Evolutionary conservation across 192 early-diverging fungal genomes (phyloP), one percentile per base, ranked within the genome.

Genomic region (Coemansia furcata): DNA sequence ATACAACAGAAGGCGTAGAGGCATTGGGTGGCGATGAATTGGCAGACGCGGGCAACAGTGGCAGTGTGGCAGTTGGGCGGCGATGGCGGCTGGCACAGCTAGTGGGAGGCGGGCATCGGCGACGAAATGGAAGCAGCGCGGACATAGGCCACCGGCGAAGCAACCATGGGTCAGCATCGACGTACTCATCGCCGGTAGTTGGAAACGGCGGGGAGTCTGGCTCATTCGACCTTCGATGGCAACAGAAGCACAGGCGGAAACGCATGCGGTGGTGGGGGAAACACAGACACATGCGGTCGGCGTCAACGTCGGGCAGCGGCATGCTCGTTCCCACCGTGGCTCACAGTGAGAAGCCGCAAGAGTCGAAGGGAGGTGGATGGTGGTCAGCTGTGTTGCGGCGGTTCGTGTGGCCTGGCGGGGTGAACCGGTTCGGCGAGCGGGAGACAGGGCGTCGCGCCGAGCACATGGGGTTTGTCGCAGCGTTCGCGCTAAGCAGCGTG

Each of bases 401-500:
- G 43, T 77, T 82, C 66, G 60, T 77, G 42, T 68, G 77, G 71
- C 74, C 80, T 3, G 80, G 80, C 65, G 74, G 80, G 15, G 65
- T 71, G 52, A 82, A 82, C 72, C 74, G 80, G 35, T 77, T 82
- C 67, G 80, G 80, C 39, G 36, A 57, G 62, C 66, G 74, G 29
- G 75, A 71, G 39, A 62, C 58, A 23, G 60, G 70, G 65, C 57
- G 68, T 15, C 73, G 71, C 42, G 73, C 65, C 17, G 74, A 77
- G 44, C 75, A 62, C 8, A 63, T 82, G 26, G 75, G 71, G 4
- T 82, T 77, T 55, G 58, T 82, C 52, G 60, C 77, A 21, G 75
- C 75, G 36, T 82, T 82, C 59, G 74, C 63, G 60, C 61, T 82
- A 60, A 74, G 74, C 43, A 82, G 74, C 65, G 79, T 82, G 1